A percentile compares a stretch with the other conserved stretches of the same genome.
These are phyloP conservation scores for Bauhinia variegata DNA, from an alignment of 306 rosid genomes.

Conservation along the genomic window DNA sequence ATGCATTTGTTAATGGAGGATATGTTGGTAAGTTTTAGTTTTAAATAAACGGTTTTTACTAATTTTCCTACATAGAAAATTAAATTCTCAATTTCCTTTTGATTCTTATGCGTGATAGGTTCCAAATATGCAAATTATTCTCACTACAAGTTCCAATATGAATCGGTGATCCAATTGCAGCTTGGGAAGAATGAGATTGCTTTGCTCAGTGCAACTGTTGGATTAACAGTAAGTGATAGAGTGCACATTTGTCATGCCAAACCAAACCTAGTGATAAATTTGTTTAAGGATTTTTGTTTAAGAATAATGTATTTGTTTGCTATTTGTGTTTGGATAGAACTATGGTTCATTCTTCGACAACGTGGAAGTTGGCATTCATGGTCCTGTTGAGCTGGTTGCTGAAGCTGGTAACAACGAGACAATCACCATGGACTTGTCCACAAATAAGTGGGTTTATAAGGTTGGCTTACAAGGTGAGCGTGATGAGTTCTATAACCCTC, in stretches of 20 bases:
- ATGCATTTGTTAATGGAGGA: constrained; percentile 37
- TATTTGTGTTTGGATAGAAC: too few relatives aligned
- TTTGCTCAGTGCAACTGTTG: constrained; percentile 43
- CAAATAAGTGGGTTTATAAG: constrained; percentile 34
- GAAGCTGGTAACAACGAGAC: too few relatives aligned
- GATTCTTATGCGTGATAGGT: too few relatives aligned
- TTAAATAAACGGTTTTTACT: not conserved
- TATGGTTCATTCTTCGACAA: too few relatives aligned
- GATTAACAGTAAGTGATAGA: constrained; percentile 42
- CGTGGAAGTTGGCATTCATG: too few relatives aligned
- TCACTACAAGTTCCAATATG: constrained; percentile 12
- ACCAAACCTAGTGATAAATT: not conserved
- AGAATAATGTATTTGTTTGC: too few relatives aligned
- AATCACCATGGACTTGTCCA: constrained; percentile 4
- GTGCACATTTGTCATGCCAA: too few relatives aligned
- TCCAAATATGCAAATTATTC: constrained; percentile 40
- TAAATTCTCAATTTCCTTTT: not conserved
- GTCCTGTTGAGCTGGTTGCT: too few relatives aligned
- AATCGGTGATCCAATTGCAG: constrained; percentile 23
- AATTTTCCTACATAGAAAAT: not conserved
- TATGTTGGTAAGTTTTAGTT: constrained; percentile 35
- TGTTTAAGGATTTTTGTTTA: not conserved
- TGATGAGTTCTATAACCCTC: not conserved
- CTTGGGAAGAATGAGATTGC: constrained; percentile 39
- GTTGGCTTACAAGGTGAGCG: constrained; percentile 42